phyloP scores from a whole-genome alignment of 2,329 filamentous ascomycete species.

The Calonectria fujianensis region DNA sequence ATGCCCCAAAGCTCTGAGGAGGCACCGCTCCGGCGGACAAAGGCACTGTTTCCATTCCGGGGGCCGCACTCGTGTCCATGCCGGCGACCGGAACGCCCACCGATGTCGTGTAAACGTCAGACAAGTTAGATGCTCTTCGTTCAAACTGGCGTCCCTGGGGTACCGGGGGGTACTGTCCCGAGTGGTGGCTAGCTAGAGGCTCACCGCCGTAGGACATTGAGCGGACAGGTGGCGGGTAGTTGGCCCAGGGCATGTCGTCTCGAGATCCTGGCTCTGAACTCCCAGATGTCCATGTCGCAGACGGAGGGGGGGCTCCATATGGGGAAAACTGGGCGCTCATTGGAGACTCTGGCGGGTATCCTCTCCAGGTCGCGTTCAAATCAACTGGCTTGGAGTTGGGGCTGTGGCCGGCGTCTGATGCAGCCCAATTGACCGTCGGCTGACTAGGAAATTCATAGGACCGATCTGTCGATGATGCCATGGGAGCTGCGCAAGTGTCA shows the following conservation, averaged over 20 bases:
- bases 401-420: conserved; percentile 63
- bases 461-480: conserved; percentile 38
- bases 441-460: conserved; percentile 60
- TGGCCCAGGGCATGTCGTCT: conserved; percentile 67
- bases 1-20: conserved; percentile 63
- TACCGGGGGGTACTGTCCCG: conserved; percentile 64
- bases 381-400: conserved; percentile 65
- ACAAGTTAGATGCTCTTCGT: conserved; percentile 63
- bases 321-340: conserved; percentile 70
- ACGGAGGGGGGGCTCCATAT: conserved; percentile 66
- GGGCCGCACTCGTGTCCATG: conserved; percentile 60
- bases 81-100: conserved; percentile 61
- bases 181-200: conserved; percentile 58
- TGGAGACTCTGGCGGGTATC: conserved; percentile 70
- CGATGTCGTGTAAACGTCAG: conserved; percentile 67
- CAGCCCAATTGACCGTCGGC: conserved; percentile 66
- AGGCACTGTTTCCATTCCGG: conserved; percentile 57
- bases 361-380: conserved; percentile 68
- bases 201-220: conserved; percentile 71
- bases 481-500: conserved; percentile 43
- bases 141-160: conserved; percentile 64
- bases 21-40: conserved; percentile 63
- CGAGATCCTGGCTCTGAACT: conserved; percentile 62
- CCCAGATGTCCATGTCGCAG: conserved; percentile 65
- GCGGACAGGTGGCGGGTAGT: conserved; percentile 64